phyloP scores from a whole-genome alignment of 257 asterid genomes.

The Solanum neorickii region DNA sequence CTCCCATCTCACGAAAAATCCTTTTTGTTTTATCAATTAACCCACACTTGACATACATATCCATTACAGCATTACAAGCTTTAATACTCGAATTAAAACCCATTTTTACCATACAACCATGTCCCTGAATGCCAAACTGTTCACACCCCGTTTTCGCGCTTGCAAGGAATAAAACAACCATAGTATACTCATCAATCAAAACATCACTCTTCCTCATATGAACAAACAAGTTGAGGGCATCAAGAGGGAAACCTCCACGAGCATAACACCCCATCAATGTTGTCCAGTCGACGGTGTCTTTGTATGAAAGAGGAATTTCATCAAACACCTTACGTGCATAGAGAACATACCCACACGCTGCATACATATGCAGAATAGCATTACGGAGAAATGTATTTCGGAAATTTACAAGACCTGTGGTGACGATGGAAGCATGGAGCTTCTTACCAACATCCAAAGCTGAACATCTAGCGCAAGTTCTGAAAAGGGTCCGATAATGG shows the following conservation, averaged over 20 bases:
- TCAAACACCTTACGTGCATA: constrained; percentile 61
- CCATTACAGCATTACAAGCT: constrained; percentile 57
- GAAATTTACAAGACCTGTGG: constrained; percentile 31
- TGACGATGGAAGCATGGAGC: constrained; percentile 55
- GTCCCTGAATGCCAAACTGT: constrained; percentile 43
- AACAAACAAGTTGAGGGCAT: constrained; percentile 36
- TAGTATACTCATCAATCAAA: constrained; percentile 37
- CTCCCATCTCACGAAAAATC: constrained; percentile 49
- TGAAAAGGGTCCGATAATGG: constrained; percentile 43
- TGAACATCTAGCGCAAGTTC: constrained; percentile 42
- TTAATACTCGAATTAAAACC: constrained; percentile 39
- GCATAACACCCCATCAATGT: constrained; percentile 43
- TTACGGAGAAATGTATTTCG: constrained; percentile 46
- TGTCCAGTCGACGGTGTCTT: constrained; percentile 75
- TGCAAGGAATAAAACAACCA: constrained; percentile 44
- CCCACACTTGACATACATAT: constrained; percentile 67
- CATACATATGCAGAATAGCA: constrained; percentile 52
- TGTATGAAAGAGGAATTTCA: constrained; percentile 34
- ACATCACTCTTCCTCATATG: constrained; percentile 31
- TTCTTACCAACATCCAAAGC: constrained; percentile 33
- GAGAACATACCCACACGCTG: constrained; percentile 25
- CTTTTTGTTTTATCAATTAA: constrained; percentile 26
- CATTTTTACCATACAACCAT: constrained; percentile 36
- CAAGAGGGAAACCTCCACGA: constrained; percentile 24
- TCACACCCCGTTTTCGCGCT: constrained; percentile 46